These are phyloP conservation scores for Fonsecaea monophora DNA, from an alignment of 2,329 filamentous ascomycete genomes.

Conservation along the genomic window DNA sequence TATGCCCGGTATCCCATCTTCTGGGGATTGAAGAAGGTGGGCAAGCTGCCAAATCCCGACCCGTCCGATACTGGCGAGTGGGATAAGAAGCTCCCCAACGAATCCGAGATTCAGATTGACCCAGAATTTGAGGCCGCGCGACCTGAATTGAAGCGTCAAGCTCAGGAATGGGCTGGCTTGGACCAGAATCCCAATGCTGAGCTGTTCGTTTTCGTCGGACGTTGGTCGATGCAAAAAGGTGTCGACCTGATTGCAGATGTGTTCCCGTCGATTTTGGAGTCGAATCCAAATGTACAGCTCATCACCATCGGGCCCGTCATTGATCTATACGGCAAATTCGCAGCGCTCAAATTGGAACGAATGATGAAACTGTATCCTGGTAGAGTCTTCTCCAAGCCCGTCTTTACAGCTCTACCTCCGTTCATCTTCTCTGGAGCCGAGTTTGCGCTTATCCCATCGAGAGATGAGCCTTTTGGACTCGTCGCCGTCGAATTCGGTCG, in stretches of 20 bases:
- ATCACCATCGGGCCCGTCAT: constrained; percentile 70
- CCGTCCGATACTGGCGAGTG: constrained; percentile 69
- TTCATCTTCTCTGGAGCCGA: constrained; percentile 73
- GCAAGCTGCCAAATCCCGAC: constrained; percentile 69
- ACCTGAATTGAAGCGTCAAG: constrained; percentile 63
- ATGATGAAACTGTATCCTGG: constrained; percentile 71
- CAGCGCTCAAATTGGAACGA: constrained; percentile 67
- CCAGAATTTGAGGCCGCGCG: constrained; percentile 61
- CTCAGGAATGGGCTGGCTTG: constrained; percentile 71
- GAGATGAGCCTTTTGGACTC: constrained; percentile 72
- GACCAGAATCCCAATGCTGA: constrained; percentile 67
- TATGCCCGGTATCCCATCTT: constrained; percentile 73
- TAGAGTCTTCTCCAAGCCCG: constrained; percentile 70
- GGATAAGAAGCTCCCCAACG: constrained; percentile 60
- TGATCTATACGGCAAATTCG: constrained; percentile 72
- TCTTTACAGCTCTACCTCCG: constrained; percentile 70
- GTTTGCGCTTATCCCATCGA: constrained; percentile 71
- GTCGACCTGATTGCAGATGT: constrained; percentile 73
- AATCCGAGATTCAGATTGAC: constrained; percentile 60
- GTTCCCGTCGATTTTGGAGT: constrained; percentile 67
- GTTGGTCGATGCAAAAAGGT: constrained; percentile 74
- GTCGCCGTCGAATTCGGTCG: constrained; percentile 73
- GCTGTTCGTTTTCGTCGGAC: constrained; percentile 71
- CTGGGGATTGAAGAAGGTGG: constrained; percentile 69
- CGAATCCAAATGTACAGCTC: constrained; percentile 65